Evolutionary conservation across 805 yeast genomes (phyloP), one percentile per base, ranked within the genome.

Genomic region (Starmerella vaccinii): DNA sequence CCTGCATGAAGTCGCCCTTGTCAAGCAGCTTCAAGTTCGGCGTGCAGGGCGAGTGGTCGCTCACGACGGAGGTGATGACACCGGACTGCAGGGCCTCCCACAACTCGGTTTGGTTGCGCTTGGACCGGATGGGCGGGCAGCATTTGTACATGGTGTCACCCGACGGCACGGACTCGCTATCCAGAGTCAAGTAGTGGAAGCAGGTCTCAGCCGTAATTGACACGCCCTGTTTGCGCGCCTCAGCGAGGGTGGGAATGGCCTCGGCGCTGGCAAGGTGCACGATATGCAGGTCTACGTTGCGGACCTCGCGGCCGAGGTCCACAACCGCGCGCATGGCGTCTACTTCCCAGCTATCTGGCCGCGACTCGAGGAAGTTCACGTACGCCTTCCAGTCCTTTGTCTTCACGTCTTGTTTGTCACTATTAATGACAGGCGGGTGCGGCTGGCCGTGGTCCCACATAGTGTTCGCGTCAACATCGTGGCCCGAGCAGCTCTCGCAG

Each of bases 41-140:
- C 0, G 95, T 86, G 68, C 97, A 89, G 3, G 97, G 97, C 2
- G 95, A 86, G 69, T 89, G 97, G 65, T 89, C 97, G 10, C 95
- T 84, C 5, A 90, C 97, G 5, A 89, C 94, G 1, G 95, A 79
- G 3, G 83, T 76, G 54, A 89, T 81, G 32, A 80, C 68, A 32
- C 78, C 80, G 21, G 72, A 71, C 47, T 76, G 64, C 34, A 90
- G 68, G 0, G 90, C 97, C 46, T 74, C 69, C 97, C 97, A 90
- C 44, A 89, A 73, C 34, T 75, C 71, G 40, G 73, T 68, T 57
- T 90, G 74, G 67, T 89, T 90, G 38, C 72, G 71, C 55, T 81
- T 80, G 1, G 84, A 71, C 55, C 97, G 74, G 57, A 89, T 87
- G 2, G 97, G 97, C 1, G 97, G 97, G 66, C 97, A 89, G 66